Base-by-base conservation (phyloP, 306 rosid species). In the Vigna nakashimae region DNA sequence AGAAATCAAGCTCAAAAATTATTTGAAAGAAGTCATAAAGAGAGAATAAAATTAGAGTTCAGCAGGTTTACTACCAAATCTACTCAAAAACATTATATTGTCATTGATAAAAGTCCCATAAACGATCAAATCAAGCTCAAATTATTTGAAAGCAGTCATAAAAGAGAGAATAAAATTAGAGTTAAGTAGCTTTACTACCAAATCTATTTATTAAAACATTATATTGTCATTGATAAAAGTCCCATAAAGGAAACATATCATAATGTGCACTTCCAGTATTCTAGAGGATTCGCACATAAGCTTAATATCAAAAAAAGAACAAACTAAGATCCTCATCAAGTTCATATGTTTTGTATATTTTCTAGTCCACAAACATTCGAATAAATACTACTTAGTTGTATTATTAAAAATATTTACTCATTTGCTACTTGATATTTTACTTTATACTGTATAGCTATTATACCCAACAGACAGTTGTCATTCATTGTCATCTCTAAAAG, bases 1-100 rank as follows among this genome's bases (percentile, higher is more conserved):
- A 76, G 46, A 75, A 71, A 72, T 52, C 36, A 62, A 73, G 55
- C 50, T 58, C 50, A 46, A 71, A 46, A 57, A 78, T 60, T 40
- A 62, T 68, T 66, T 60, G 28, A 57, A 65, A 28, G 76, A 20
- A 20, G 28, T 24, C 22, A 81, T 49, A 40, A 17, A 20, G 62
- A 28, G 32, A 52, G 9, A 68, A 52, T 28, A 17, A 66, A 78
- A 72, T 60, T 60, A 68, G 55, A 63, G 26, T 63, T 43, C 10
- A 18, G 42, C 65, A 52, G 52, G 24, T 36, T 45, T 60, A 20
- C 43, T 7, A 56, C 56, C 26, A 75, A 75, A 67, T 45, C 34
- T 52, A 50, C 68, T 38, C 52, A 15, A 75, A 26, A 79, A 26
- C 28, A 53, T 20, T 17, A 46, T 28, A 51, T 42, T 9, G 51